These are phyloP conservation scores for Termitomyces sp. DNA, from an alignment of 768 basidiomycete species.

Conservation along the genomic window DNA sequence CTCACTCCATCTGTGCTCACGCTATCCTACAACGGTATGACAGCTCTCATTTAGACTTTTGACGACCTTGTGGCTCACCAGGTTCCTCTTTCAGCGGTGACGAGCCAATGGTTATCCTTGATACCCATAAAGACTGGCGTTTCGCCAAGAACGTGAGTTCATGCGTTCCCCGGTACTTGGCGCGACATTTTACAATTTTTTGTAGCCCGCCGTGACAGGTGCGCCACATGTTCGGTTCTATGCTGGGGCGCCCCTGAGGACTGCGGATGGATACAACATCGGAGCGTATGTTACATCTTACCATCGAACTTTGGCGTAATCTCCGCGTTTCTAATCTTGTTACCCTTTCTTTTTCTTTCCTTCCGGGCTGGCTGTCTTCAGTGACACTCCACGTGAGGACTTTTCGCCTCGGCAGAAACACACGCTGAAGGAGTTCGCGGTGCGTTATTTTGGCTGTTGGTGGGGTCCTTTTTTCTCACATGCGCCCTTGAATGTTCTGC, in stretches of 20 bases:
- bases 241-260: constrained; percentile 87
- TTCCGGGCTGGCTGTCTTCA: constrained; percentile 73
- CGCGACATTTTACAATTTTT: background rate
- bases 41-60: background rate
- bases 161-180: background rate
- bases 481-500: background rate
- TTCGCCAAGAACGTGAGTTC: constrained; percentile 74
- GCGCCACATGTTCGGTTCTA: constrained; percentile 79
- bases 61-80: background rate
- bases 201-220: constrained; percentile 68
- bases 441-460: constrained; percentile 26
- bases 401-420: constrained; percentile 88
- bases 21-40: constrained; percentile 72
- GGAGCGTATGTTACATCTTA: constrained; percentile 78
- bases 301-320: background rate
- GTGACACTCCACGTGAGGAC: constrained; percentile 77
- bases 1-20: constrained; percentile 80
- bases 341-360: background rate
- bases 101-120: constrained; percentile 84
- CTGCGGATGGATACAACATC: constrained; percentile 87
- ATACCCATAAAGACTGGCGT: constrained; percentile 81
- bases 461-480: background rate
- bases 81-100: constrained; percentile 49
- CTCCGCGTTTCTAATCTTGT: background rate
- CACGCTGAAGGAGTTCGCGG: constrained; percentile 91